These are phyloP conservation scores for Metschnikowia santaceciliae DNA, from an alignment of 805 yeast genomes.

Conservation along the genomic window DNA sequence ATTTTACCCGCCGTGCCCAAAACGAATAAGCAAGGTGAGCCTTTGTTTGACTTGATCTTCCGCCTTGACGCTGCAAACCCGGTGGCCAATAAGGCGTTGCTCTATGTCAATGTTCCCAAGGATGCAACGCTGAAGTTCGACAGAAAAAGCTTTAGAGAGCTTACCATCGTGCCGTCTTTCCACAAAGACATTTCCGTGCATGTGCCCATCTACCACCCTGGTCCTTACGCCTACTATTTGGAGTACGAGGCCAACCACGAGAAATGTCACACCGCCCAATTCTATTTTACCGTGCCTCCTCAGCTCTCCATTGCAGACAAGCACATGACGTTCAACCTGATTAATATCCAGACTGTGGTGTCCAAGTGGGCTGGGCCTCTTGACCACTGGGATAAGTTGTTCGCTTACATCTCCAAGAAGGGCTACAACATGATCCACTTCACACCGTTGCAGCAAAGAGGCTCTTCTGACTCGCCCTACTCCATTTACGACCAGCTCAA, in stretches of 20 bases:
- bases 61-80: slow-evolving; percentile 72
- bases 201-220: slow-evolving; percentile 65
- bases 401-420: slow-evolving; percentile 58
- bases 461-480: slow-evolving; percentile 89
- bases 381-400: slow-evolving; percentile 62
- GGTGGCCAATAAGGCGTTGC: slow-evolving; percentile 63
- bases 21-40: slow-evolving; percentile 30
- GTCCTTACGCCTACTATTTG: slow-evolving; percentile 73
- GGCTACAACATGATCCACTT: slow-evolving; percentile 96
- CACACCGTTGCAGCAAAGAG: slow-evolving; percentile 88
- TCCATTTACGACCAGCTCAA: slow-evolving; percentile 81
- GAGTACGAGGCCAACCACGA: slow-evolving; percentile 43
- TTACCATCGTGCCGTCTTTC: slow-evolving; percentile 52
- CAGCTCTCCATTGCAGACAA: slow-evolving; percentile 53
- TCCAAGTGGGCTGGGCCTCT: slow-evolving; percentile 87
- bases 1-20: slow-evolving; percentile 44
- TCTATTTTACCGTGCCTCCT: slow-evolving; percentile 79
- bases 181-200: slow-evolving; percentile 59
- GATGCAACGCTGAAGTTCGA: slow-evolving; percentile 41
- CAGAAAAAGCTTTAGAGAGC: slow-evolving; percentile 52
- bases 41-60: slow-evolving; percentile 50
- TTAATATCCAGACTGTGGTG: slow-evolving; percentile 78
- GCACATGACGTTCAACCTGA: slow-evolving; percentile 67
- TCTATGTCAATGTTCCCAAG: slow-evolving; percentile 73
- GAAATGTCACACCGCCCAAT: slow-evolving; percentile 49